Base-by-base conservation (phyloP, 495 filamentous ascomycete genomes). In the Talaromyces thailandensis region DNA sequence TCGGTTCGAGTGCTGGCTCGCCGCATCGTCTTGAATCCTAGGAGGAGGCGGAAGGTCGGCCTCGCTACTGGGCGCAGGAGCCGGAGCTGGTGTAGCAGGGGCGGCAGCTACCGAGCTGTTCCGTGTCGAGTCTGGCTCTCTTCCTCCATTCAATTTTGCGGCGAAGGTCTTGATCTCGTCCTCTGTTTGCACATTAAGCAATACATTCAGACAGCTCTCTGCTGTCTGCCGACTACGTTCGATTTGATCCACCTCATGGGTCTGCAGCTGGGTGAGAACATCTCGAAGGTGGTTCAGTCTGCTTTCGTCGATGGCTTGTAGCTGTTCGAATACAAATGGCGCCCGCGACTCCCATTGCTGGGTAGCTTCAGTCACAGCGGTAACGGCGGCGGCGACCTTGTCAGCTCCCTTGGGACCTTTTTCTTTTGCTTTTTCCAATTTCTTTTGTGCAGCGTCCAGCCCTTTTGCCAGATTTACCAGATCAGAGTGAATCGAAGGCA, bases 331-430 rank as follows among this genome's bases (percentile, higher is more conserved):
- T 61, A 97, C 88, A 73, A 90, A 98, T 6, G 95, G 95, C 35
- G 95, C 91, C 70, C 96, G 90, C 8, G 94, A 95, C 35, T 96
- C 88, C 95, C 95, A 99, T 71, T 96, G 89, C 64, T 87, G 83
- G 56, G 76, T 84, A 4, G 92, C 88, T 65, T 84, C 86, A 57
- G 96, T 89, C 14, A 94, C 82, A 51, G 88, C 85, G 12, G 86
- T 76, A 0, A 86, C 77, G 4, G 93, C 94, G 58, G 80, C 81
- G 8, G 93, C 89, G 43, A 96, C 84, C 73, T 91, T 96, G 40
- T 86, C 85, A 52, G 86, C 88, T 25, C 89, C 89, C 70, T 90
- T 93, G 25, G 84, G 82, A 40, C 90, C 91, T 71, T 90, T 93
- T 53, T 82, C 88, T 69, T 76, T 86, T 37, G 95, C 81, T 75